Percentiles rank a stretch among this genome's conserved stretches.
phyloP scores from a whole-genome alignment of 2,329 filamentous ascomycete genomes.

The Colletotrichum theobromicola region DNA sequence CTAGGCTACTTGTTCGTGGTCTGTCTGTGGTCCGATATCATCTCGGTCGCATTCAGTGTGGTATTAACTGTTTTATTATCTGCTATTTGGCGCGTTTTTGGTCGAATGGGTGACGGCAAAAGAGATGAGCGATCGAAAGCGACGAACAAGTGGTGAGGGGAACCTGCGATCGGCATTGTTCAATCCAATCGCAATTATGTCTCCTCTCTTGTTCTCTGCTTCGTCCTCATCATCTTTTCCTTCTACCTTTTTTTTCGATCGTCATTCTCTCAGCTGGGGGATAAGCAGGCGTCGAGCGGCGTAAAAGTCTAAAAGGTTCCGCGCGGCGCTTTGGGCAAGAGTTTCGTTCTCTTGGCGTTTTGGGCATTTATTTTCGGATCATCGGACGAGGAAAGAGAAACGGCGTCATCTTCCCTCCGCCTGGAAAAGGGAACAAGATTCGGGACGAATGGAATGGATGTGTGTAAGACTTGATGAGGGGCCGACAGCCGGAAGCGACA shows the following conservation, averaged over 20 bases:
- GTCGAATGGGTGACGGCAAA: not conserved
- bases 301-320: constrained; percentile 12
- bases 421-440: not conserved
- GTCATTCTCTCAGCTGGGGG: not conserved
- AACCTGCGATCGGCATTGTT: not conserved
- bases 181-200: not conserved
- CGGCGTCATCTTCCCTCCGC: not conserved
- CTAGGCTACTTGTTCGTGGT: not conserved
- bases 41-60: not conserved
- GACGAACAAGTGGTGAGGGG: not conserved
- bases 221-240: not conserved
- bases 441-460: not conserved
- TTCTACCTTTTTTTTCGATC: not conserved
- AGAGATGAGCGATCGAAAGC: not conserved
- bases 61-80: not conserved
- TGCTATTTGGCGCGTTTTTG: not conserved
- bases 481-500: not conserved
- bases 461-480: not conserved
- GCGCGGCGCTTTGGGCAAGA: constrained; percentile 18
- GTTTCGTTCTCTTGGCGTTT: constrained; percentile 7
- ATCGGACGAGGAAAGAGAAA: not conserved
- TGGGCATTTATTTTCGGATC: not conserved
- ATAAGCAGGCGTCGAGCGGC: not conserved
- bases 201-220: not conserved
- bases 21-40: not conserved